Conservation (phyloP, 1,139 yeast species). For the Wickerhamomyces sp. region DNA sequence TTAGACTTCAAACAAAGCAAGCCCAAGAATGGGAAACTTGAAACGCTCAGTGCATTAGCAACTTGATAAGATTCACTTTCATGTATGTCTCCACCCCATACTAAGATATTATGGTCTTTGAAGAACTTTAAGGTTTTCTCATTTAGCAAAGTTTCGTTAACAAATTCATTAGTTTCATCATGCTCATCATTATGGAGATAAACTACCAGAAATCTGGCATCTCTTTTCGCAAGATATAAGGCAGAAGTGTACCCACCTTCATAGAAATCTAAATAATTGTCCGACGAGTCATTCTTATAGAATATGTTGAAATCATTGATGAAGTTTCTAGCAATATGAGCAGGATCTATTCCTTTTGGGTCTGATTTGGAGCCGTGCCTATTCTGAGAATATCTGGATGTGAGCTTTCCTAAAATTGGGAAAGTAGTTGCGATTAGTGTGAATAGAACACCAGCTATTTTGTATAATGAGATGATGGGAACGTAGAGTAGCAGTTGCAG, state of each 20-base stretch:
- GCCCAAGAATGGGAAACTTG: conserved; percentile 79
- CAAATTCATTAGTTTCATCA: conserved; percentile 54
- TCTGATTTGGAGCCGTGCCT: conserved; percentile 26
- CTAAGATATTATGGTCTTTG: conserved; percentile 43
- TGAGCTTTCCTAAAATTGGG: conserved; percentile 13
- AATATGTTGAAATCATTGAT: conserved; percentile 34
- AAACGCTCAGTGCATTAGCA: conserved; percentile 68
- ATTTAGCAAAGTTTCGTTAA: conserved; percentile 52
- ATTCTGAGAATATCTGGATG: conserved; percentile 18
- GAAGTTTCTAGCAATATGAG: conserved; percentile 36
- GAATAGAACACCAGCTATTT: conserved; percentile 10
- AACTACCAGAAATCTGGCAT: conserved; percentile 67
- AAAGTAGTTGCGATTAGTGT: conserved; percentile 14
- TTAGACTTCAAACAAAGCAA: conserved; percentile 53
- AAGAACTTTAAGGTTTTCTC: conserved; percentile 49
- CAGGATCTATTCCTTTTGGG: conserved; percentile 33
- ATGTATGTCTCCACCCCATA: conserved; percentile 88
- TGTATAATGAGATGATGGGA: conserved; percentile 18
- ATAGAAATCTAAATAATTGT: conserved; percentile 35
- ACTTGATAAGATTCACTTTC: conserved; percentile 83
- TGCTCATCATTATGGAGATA: conserved; percentile 72
- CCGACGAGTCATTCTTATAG: conserved; percentile 16
- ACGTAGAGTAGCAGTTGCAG: conserved; percentile 16
- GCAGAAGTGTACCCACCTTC: conserved; percentile 81
- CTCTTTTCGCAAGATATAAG: conserved; percentile 57